Percentiles rank a stretch among this genome's conserved stretches.
phyloP scores from a whole-genome alignment of 2,329 filamentous ascomycete species.

The Dissoconium aciculare region DNA sequence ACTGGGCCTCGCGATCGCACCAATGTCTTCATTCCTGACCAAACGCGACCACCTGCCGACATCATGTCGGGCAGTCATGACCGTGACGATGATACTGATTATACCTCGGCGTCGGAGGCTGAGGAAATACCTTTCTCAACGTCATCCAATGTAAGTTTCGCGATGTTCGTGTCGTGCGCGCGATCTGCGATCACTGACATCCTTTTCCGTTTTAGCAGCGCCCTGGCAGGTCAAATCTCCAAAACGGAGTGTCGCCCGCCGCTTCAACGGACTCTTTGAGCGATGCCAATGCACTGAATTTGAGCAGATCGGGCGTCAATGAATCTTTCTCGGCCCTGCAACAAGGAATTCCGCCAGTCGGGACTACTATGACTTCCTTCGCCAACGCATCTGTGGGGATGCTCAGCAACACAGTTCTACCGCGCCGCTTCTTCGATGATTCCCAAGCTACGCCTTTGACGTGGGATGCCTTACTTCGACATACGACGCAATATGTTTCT shows the following conservation, averaged over 20 bases:
- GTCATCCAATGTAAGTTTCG: conserved; percentile 50
- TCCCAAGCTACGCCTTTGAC: conserved; percentile 64
- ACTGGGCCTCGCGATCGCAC: conserved; percentile 75
- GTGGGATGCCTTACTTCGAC: conserved; percentile 79
- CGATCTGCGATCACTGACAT: neutral
- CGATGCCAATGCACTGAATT: conserved; percentile 44
- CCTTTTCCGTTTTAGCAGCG: conserved; percentile 36
- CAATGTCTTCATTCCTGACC: conserved; percentile 77
- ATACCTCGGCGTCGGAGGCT: conserved; percentile 68
- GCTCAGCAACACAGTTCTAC: conserved; percentile 36
- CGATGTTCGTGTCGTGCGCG: conserved; percentile 9
- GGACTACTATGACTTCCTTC: conserved; percentile 41
- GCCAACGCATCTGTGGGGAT: conserved; percentile 31
- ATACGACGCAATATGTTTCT: conserved; percentile 84
- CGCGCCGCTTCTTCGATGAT: conserved; percentile 82
- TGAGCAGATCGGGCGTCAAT: conserved; percentile 8
- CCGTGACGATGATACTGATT: conserved; percentile 81
- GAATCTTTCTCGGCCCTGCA: conserved; percentile 33
- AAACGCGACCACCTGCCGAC: conserved; percentile 77
- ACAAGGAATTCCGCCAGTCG: conserved; percentile 32
- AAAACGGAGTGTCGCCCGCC: conserved; percentile 64
- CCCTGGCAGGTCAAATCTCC: conserved; percentile 50
- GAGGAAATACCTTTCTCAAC: conserved; percentile 63
- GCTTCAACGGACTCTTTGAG: conserved; percentile 86
- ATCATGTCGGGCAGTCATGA: conserved; percentile 63